A percentile compares a stretch with the other conserved stretches of the same genome.
These are phyloP conservation scores for Epichloe hybrida DNA, from an alignment of 2,329 filamentous ascomycete genomes.

Conservation along the genomic window DNA sequence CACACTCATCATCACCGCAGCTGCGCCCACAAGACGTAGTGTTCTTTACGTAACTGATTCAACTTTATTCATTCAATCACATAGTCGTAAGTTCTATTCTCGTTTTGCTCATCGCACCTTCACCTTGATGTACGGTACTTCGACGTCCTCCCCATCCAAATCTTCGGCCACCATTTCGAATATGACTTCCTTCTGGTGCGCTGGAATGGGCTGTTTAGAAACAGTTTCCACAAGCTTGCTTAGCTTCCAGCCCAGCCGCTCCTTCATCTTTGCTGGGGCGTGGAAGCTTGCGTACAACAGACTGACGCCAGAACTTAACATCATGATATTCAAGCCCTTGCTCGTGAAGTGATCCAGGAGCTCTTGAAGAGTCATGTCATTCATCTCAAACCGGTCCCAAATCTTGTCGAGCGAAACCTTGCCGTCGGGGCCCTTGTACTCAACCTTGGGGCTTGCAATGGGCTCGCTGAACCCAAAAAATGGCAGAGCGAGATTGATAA, in stretches of 20 bases:
- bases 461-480: conserved; percentile 99
- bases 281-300: conserved; percentile 92
- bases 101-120: conserved; percentile 36
- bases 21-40: too few relatives aligned
- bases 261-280: conserved; percentile 62
- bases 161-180: conserved; percentile 95
- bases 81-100: conserved; percentile 5
- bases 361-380: conserved; percentile 71
- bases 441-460: conserved; percentile 84
- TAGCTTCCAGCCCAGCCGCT: conserved; percentile 69
- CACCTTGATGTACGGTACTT: conserved; percentile 93
- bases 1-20: neutral
- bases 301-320: conserved; percentile 96
- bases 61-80: neutral
- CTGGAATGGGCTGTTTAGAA: conserved; percentile 81
- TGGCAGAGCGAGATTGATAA: conserved; percentile 87
- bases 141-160: conserved; percentile 78
- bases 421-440: conserved; percentile 66
- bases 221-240: conserved; percentile 79
- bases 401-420: conserved; percentile 85
- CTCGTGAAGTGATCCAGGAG: conserved; percentile 72
- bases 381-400: conserved; percentile 92
- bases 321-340: conserved; percentile 69
- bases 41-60: neutral
- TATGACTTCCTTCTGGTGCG: conserved; percentile 88